Evolutionary conservation across 495 filamentous ascomycete genomes (phyloP), one percentile per base, ranked within the genome.

Genomic region (Penicillium diatomitis): DNA sequence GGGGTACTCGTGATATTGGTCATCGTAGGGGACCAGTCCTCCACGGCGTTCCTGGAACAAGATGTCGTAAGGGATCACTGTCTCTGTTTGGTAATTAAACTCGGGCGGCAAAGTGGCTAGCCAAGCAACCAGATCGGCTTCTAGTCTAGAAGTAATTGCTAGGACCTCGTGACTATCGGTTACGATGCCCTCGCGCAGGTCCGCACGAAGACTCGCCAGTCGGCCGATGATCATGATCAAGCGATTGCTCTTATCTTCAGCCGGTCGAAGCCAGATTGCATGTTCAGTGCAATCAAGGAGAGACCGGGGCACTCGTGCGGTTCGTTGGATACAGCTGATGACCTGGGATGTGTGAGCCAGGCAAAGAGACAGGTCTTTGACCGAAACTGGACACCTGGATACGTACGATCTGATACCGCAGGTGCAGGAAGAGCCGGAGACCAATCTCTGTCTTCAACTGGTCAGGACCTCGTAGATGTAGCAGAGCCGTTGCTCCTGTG

Each of bases 1-100:
- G 4, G 56, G 56, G 55, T 86, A 86, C 10, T 73, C 57, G 54
- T 86, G 80, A 55, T 82, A 86, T 48, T 71, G 67, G 32, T 76
- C 72, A 38, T 76, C 72, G 51, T 80, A 82, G 1, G 57, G 57
- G 8, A 41, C 28, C 12, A 65, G 48, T 4, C 65, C 66, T 12
- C 60, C 52, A 32, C 59, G 58, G 9, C 49, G 56, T 2, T 56
- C 32, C 43, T 58, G 55, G 37, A 60, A 64, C 27, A 45, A 36
- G 12, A 50, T 53, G 43, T 62, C 60, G 1, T 60, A 48, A 1
- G 57, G 52, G 0, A 64, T 55, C 38, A 47, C 57, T 10, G 58
- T 56, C 31, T 57, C 48, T 1, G 50, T 66, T 32, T 63, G 55
- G 38, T 70, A 72, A 4, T 50, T 50, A 42, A 69, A 70, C 0